Percentiles rank a stretch among this genome's conserved stretches.
Evolutionary conservation across 352 stramenopile species (phyloP).

Genomic region (Blastocystis hominis): DNA sequence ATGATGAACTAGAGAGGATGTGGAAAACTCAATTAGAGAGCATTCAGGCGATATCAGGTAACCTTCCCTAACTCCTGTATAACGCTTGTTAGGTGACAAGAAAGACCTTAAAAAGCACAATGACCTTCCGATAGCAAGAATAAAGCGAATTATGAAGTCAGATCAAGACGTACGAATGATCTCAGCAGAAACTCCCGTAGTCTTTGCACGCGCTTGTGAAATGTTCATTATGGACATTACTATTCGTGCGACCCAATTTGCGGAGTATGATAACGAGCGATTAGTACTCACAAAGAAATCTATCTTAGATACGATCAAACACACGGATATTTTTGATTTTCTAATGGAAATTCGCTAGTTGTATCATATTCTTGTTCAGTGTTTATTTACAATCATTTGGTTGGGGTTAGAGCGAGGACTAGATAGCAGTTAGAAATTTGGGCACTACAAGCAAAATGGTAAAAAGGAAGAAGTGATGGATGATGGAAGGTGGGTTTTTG

Average conservation of each 20-base stretch:
- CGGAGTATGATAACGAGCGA: constrained; percentile 70
- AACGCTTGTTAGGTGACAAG: constrained; percentile 25
- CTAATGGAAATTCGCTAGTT: constrained; percentile 76
- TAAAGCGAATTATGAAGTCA: constrained; percentile 99
- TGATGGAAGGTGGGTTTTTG: too few species aligned
- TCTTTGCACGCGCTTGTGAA: constrained; percentile 97
- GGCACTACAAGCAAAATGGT: too few species aligned
- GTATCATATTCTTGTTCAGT: neutral
- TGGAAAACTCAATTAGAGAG: constrained; percentile 53
- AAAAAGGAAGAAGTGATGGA: too few species aligned
- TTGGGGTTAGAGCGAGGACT: too few species aligned
- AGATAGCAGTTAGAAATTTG: too few species aligned
- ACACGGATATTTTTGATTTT: constrained; percentile 98
- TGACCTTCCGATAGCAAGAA: constrained; percentile 89
- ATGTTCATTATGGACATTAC: constrained; percentile 99
- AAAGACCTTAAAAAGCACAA: constrained; percentile 99
- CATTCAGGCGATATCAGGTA: constrained; percentile 1
- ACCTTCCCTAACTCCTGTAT: neutral
- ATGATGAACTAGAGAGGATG: constrained; percentile 48
- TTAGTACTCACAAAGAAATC: constrained; percentile 89
- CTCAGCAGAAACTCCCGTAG: constrained; percentile 86
- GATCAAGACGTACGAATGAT: constrained; percentile 97
- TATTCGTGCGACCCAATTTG: constrained; percentile 76
- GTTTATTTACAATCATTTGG: neutral
- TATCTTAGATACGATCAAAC: constrained; percentile 89